Conservation (phyloP, 495 filamentous ascomycete genomes). For the Aspergillus conjunctus region DNA sequence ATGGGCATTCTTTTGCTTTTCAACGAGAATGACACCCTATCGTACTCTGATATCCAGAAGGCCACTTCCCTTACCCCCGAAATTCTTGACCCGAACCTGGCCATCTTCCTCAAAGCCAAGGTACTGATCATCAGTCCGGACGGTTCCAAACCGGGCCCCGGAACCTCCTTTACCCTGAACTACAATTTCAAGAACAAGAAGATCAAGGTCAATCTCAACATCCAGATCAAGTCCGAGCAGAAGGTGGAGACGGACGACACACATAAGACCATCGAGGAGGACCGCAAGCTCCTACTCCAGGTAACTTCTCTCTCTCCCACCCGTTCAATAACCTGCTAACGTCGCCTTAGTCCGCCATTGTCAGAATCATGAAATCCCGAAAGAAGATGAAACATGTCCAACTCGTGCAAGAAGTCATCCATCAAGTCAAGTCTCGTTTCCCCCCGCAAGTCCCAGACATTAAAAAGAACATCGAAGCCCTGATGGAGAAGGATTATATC, state of each 20-base stretch:
- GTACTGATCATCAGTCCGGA: constrained; percentile 72
- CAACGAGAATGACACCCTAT: constrained; percentile 84
- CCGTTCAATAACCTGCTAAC: constrained; percentile 27
- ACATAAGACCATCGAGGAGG: constrained; percentile 99
- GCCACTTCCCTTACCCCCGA: constrained; percentile 78
- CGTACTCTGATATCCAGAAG: constrained; percentile 82
- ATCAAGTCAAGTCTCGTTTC: constrained; percentile 92
- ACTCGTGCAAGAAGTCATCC: constrained; percentile 91
- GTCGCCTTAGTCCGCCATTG: constrained; percentile 80
- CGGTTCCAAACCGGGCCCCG: constrained; percentile 71
- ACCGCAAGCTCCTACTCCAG: constrained; percentile 94
- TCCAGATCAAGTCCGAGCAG: constrained; percentile 88
- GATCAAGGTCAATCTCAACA: constrained; percentile 93
- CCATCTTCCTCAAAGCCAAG: constrained; percentile 87
- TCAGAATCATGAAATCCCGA: constrained; percentile 98
- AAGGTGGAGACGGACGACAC: constrained; percentile 96
- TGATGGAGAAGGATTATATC: constrained; percentile 98
- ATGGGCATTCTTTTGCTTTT: constrained; percentile 97
- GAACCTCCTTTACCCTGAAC: constrained; percentile 78
- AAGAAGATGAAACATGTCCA: constrained; percentile 97
- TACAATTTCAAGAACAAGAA: constrained; percentile 98
- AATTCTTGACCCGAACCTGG: constrained; percentile 79
- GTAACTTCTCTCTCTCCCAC: constrained; percentile 54
- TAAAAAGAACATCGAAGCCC: constrained; percentile 98
- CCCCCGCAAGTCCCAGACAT: constrained; percentile 91